These are phyloP conservation scores for Suillus discolor DNA, from an alignment of 768 basidiomycete genomes.

Conservation along the genomic window DNA sequence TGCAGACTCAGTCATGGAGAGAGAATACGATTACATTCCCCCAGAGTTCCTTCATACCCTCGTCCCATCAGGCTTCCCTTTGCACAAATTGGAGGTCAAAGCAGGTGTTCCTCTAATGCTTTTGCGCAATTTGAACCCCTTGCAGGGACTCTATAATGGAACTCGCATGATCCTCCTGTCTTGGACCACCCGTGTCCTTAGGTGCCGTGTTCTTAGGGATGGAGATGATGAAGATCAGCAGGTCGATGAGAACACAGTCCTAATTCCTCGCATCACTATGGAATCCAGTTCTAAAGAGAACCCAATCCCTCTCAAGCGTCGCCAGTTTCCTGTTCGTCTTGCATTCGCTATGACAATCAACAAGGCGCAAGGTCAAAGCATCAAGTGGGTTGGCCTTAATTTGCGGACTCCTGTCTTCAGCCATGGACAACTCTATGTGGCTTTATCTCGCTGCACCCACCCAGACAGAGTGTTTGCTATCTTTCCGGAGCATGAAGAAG, in stretches of 20 bases:
- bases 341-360: too few species aligned
- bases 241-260: constrained; percentile 17
- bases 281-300: constrained; percentile 19
- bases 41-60: constrained; percentile 43
- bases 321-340: constrained; percentile 29
- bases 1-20: constrained; percentile 32
- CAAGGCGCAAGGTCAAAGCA: too few species aligned
- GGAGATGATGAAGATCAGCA: constrained; percentile 19
- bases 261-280: constrained; percentile 34
- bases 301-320: constrained; percentile 23
- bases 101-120: constrained; percentile 42
- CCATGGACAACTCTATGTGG: too few species aligned
- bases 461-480: too few species aligned
- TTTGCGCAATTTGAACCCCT: constrained; percentile 44
- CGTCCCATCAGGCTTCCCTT: constrained; percentile 42
- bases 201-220: constrained; percentile 28
- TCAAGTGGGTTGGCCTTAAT: too few species aligned
- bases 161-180: constrained; percentile 23
- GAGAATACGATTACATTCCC: constrained; percentile 28
- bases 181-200: constrained; percentile 25
- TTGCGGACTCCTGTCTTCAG: too few species aligned
- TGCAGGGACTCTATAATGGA: constrained; percentile 42
- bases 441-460: too few species aligned
- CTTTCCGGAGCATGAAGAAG: too few species aligned
- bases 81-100: constrained; percentile 36